Conservation (phyloP, 129 eudicot species). For the Saussurea involucrata region DNA sequence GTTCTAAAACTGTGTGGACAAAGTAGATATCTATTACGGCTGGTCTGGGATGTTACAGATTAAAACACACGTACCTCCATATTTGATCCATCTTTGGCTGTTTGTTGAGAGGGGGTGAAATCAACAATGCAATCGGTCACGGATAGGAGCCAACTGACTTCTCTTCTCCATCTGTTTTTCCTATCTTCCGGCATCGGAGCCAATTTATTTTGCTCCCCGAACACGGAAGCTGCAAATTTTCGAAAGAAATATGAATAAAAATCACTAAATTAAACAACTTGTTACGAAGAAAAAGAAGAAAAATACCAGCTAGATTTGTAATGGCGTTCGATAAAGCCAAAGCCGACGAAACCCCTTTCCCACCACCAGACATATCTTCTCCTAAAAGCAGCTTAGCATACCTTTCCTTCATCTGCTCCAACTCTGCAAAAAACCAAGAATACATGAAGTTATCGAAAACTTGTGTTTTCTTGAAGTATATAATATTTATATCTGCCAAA, state of each 20-base stretch:
- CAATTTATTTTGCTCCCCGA: constrained; percentile 69
- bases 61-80: constrained; percentile 54
- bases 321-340: constrained; percentile 83
- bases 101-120: constrained; percentile 68
- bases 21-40: no score
- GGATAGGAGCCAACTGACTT: constrained; percentile 75
- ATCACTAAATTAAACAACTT: background rate
- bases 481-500: background rate
- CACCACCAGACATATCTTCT: constrained; percentile 96
- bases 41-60: background rate
- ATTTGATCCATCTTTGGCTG: constrained; percentile 56
- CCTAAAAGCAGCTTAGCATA: constrained; percentile 75
- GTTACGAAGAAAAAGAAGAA: background rate
- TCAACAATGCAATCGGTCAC: constrained; percentile 85
- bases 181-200: constrained; percentile 74
- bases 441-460: background rate
- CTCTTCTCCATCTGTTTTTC: constrained; percentile 76
- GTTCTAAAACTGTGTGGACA: no score
- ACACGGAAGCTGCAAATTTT: constrained; percentile 63
- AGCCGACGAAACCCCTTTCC: constrained; percentile 91
- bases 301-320: constrained; percentile 77
- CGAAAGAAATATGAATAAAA: background rate
- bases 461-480: background rate
- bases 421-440: constrained; percentile 32
- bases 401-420: constrained; percentile 76